phyloP scores from a whole-genome alignment of 2,329 filamentous ascomycete species.

The Graphilbum ipis-grandicollis region DNA sequence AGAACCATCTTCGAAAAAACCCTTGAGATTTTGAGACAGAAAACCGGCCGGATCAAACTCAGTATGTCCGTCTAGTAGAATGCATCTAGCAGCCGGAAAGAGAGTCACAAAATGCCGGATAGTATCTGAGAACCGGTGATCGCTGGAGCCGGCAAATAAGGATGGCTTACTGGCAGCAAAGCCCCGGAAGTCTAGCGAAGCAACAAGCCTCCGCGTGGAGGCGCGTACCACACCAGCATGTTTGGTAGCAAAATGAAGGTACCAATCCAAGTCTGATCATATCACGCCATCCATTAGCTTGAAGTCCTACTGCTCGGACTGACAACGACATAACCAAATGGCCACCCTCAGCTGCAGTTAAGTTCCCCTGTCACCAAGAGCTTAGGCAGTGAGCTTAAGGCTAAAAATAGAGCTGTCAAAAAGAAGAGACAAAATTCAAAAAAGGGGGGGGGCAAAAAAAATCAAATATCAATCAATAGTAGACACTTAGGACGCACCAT shows the following conservation, averaged over 20 bases:
- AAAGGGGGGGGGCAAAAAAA: too few relatives aligned
- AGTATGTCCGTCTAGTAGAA: conserved; percentile 29
- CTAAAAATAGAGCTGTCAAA: too few relatives aligned
- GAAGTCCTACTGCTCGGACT: too few relatives aligned
- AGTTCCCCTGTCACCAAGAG: too few relatives aligned
- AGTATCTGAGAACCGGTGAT: conserved; percentile 19
- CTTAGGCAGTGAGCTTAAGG: too few relatives aligned
- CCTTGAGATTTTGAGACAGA: not conserved
- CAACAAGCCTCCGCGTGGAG: conserved; percentile 25
- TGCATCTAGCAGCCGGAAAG: conserved; percentile 26
- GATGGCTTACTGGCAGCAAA: conserved; percentile 21
- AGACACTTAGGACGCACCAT: too few relatives aligned
- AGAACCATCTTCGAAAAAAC: conserved; percentile 1
- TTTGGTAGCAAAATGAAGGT: conserved; percentile 25
- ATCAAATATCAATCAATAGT: too few relatives aligned
- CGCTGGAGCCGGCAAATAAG: conserved; percentile 22
- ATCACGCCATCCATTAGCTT: too few relatives aligned
- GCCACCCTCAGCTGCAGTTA: too few relatives aligned
- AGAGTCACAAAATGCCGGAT: conserved; percentile 20
- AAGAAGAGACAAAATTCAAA: not conserved
- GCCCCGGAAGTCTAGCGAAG: conserved; percentile 28
- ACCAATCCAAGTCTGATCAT: conserved; percentile 35
- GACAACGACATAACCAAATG: too few relatives aligned
- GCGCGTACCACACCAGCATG: conserved; percentile 18
- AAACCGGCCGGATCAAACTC: conserved; percentile 25